Conservation (phyloP, 495 filamentous ascomycete genomes). For the Penicillium chermesinum region DNA sequence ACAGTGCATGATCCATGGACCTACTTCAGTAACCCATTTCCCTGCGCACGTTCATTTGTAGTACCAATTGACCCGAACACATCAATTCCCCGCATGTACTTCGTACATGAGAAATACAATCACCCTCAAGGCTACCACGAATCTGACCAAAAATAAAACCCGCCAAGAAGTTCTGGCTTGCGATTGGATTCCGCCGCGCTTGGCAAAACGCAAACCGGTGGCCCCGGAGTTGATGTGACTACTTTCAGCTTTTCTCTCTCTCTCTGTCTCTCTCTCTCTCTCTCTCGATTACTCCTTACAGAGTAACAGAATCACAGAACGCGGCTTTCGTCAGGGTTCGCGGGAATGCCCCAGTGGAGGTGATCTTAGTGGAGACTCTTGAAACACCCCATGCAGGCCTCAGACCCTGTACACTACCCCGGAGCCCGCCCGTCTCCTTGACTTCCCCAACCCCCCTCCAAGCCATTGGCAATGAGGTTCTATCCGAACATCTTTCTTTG, state of each 20-base stretch:
- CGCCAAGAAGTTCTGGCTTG: too few relatives aligned
- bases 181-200: slow-evolving; percentile 5
- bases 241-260: not conserved
- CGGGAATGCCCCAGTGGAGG: not conserved
- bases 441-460: not conserved
- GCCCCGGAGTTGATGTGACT: not conserved
- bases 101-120: not conserved
- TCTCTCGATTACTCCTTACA: not conserved
- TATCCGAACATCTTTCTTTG: slow-evolving; percentile 13
- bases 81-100: not conserved
- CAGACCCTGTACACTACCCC: slow-evolving; percentile 1
- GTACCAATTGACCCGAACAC: not conserved
- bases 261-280: not conserved
- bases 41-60: too few relatives aligned
- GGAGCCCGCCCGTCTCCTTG: not conserved
- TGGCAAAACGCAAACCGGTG: slow-evolving; percentile 1
- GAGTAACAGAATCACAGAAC: too few relatives aligned
- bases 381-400: not conserved
- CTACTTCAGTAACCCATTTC: too few relatives aligned
- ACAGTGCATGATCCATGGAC: not conserved
- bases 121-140: not conserved
- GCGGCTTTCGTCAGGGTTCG: too few relatives aligned
- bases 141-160: not conserved
- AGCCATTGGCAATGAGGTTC: slow-evolving; percentile 21
- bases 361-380: not conserved